phyloP scores from a whole-genome alignment of 805 yeast genomes.

The Wickerhamiella domercqiae region DNA sequence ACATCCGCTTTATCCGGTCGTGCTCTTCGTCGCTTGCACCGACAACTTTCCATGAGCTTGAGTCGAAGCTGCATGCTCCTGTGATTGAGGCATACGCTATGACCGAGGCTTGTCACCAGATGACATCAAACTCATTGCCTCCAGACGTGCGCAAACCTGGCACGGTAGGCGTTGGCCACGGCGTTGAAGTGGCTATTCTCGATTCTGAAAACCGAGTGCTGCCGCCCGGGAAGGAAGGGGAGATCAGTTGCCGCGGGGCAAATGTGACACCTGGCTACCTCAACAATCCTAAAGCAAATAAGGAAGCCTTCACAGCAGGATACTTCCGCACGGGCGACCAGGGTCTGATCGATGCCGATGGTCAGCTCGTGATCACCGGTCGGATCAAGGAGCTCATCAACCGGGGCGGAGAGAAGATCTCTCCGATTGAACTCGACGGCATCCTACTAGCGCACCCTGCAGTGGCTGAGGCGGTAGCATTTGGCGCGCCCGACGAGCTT shows the following conservation, averaged over 20 bases:
- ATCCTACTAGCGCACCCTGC: slow-evolving; percentile 43
- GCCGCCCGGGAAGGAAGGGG: slow-evolving; percentile 44
- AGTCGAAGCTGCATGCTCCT: slow-evolving; percentile 43
- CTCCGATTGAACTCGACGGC: slow-evolving; percentile 57
- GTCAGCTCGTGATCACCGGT: slow-evolving; percentile 48
- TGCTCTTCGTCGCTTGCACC: slow-evolving; percentile 64
- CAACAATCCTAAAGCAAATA: slow-evolving; percentile 56
- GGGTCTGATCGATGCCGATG: slow-evolving; percentile 45
- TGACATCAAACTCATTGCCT: slow-evolving; percentile 56
- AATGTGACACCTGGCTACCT: slow-evolving; percentile 61
- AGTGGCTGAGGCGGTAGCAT: slow-evolving; percentile 56
- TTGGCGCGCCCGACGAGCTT: slow-evolving; percentile 50
- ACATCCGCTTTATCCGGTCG: slow-evolving; percentile 51
- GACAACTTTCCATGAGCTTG: slow-evolving; percentile 42
- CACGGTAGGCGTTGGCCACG: slow-evolving; percentile 60
- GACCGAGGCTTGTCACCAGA: slow-evolving; percentile 74
- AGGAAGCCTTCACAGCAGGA: slow-evolving; percentile 47
- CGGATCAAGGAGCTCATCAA: slow-evolving; percentile 60
- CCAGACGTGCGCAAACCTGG: slow-evolving; percentile 53
- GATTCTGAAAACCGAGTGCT: slow-evolving; percentile 35
- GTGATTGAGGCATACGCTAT: slow-evolving; percentile 66
- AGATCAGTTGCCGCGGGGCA: slow-evolving; percentile 50
- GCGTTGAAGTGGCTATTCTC: slow-evolving; percentile 45
- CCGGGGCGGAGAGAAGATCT: slow-evolving; percentile 65
- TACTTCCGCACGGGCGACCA: slow-evolving; percentile 72